These are phyloP conservation scores for Glomus cerebriforme DNA, from an alignment of 192 early-diverging fungal species.

Conservation along the genomic window DNA sequence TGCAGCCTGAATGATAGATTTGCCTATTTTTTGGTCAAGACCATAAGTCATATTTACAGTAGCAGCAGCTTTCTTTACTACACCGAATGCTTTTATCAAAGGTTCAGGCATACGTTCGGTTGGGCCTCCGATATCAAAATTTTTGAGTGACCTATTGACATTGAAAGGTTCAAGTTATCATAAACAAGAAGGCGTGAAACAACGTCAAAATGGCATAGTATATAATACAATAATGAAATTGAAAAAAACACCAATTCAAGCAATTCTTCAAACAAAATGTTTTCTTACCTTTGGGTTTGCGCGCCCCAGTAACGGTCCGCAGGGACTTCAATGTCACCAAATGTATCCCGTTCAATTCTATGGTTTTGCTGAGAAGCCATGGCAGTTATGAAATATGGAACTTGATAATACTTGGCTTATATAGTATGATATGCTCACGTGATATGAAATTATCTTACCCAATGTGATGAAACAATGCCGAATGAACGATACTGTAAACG, in stretches of 20 bases:
- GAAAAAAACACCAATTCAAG: too few species aligned
- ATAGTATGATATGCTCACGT: background rate
- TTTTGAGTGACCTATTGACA: conserved; percentile 76
- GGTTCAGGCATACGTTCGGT: conserved; percentile 94
- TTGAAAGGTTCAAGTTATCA: too few species aligned
- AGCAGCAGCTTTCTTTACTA: conserved; percentile 94
- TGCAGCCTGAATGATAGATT: conserved; percentile 86
- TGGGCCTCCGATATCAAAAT: conserved; percentile 96
- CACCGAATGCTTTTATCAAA: conserved; percentile 93
- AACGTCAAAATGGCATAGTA: too few species aligned
- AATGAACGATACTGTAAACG: background rate
- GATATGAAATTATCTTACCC: background rate
- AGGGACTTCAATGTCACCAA: conserved; percentile 95
- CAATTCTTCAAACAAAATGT: too few species aligned
- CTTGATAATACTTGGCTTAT: too few species aligned
- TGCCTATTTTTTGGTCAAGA: conserved; percentile 77
- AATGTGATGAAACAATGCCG: background rate
- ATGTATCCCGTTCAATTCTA: conserved; percentile 83
- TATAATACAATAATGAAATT: background rate
- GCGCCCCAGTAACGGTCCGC: conserved; percentile 96
- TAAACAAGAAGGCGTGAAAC: too few species aligned
- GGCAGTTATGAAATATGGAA: background rate
- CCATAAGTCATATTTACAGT: conserved; percentile 92
- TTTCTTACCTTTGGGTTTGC: conserved; percentile 82
- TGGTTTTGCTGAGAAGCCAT: conserved; percentile 55